Base-by-base conservation (phyloP, 768 basidiomycete genomes). In the Mycena haematopus region DNA sequence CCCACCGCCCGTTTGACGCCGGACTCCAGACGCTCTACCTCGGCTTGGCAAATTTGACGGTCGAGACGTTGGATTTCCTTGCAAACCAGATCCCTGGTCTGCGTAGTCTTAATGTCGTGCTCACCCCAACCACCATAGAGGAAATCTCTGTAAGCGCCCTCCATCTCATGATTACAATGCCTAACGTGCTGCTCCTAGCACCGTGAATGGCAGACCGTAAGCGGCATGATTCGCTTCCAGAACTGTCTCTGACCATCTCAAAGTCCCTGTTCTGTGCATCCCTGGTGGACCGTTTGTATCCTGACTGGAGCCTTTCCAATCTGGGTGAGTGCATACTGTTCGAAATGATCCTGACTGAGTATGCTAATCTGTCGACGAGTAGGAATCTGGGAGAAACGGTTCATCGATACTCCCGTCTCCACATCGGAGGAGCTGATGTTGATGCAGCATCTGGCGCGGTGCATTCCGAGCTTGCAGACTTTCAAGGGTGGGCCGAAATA, bases 21-120 rank as follows among this genome's bases (percentile, higher is more conserved):
- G 63, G 70, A 21, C 45, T 77, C 2, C 57, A 62, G 19, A 47
- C 60, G 10, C 55, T 76, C 14, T 64, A 73, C 13, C 52, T 77
- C 15, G 73, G 74, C 35, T 60, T 77, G 2, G 42, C 44, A 1
- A 17, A 42, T 15, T 36, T 76, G 4, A 51, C n/a, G n/a, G 17
- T 54, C 24, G 38, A 36, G 7, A 40, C 60, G 21, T 36, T 67
- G 7, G 56, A 67, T 52, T 52, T 67, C 27, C 33, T 67, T 6
- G 25, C 62, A 7, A 47, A 25, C 21, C 59, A 47, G 5, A 21
- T 58, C 15, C 62, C 62, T 2, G 62, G 59, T 11, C 58, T 67
- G 38, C 24, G 22, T 40, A 53, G 51, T n/a, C 56, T 67, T 19
- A 46, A 45, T 33, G 21, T 67, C 2, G 62, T 64, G 19, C 46